Percentiles rank a stretch among this genome's conserved stretches.
These are phyloP conservation scores for Cladophialophora carrionii DNA, from an alignment of 2,329 filamentous ascomycete genomes.

Conservation along the genomic window DNA sequence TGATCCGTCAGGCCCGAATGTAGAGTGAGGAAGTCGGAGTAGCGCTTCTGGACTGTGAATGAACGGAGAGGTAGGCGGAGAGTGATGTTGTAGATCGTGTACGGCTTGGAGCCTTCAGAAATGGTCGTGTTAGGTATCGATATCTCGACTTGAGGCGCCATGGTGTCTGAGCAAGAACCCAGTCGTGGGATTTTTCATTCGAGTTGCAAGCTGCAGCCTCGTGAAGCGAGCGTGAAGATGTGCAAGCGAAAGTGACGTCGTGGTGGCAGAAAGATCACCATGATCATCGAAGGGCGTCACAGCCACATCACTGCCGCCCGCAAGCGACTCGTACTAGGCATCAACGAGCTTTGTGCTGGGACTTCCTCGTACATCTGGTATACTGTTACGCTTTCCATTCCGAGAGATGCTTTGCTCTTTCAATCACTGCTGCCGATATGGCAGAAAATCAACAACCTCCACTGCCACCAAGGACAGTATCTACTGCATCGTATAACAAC, in stretches of 20 bases:
- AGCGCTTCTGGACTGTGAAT: conserved; percentile 63
- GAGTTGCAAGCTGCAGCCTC: not conserved
- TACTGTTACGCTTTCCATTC: not conserved
- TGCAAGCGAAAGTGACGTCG: conserved; percentile 16
- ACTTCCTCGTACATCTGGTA: not conserved
- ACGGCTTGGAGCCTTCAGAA: conserved; percentile 56
- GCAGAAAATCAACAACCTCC: conserved; percentile 18
- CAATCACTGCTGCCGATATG: conserved; percentile 20
- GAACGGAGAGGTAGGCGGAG: conserved; percentile 64
- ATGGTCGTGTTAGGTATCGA: conserved; percentile 55
- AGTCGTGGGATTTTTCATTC: not conserved
- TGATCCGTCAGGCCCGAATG: conserved; percentile 57
- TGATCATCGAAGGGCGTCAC: not conserved
- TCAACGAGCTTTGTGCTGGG: not conserved
- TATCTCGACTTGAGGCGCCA: conserved; percentile 52
- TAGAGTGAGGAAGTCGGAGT: conserved; percentile 65
- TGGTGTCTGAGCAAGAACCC: conserved; percentile 32
- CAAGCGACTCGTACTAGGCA: not conserved
- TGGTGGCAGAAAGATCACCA: not conserved
- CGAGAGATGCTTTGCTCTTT: not conserved
- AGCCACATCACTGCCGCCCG: not conserved
- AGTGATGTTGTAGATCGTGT: conserved; percentile 65
- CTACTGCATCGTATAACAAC: not conserved
- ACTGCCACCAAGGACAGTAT: conserved; percentile 20
- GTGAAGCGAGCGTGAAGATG: not conserved